phyloP scores from a whole-genome alignment of 2,329 filamentous ascomycete genomes.

The Cucurbitaria berberidis region DNA sequence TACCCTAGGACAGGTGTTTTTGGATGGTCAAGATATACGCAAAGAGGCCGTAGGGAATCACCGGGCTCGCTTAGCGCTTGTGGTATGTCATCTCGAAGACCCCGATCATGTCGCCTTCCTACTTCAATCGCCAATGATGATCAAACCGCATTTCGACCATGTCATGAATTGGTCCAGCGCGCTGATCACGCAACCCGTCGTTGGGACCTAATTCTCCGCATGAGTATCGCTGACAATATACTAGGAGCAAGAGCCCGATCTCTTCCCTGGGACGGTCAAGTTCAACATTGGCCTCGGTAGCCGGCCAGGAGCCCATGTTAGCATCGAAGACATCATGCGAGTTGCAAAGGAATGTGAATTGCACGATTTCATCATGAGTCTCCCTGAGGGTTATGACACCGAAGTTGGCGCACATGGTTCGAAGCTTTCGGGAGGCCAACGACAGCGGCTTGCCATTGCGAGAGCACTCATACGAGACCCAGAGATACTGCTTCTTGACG shows the following conservation, averaged over 20 bases:
- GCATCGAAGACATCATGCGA: slow-evolving; percentile 35
- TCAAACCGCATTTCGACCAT: too few relatives aligned
- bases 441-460: slow-evolving; percentile 55
- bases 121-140: too few relatives aligned
- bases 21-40: slow-evolving; percentile 53
- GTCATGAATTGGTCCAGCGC: too few relatives aligned
- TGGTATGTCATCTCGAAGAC: slow-evolving; percentile 30
- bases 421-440: slow-evolving; percentile 55
- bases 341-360: slow-evolving; percentile 53
- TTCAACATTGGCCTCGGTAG: slow-evolving; percentile 54
- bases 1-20: slow-evolving; percentile 45
- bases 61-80: slow-evolving; percentile 50
- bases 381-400: slow-evolving; percentile 57
- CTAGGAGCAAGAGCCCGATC: slow-evolving; percentile 51
- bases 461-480: slow-evolving; percentile 55
- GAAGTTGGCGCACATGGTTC: slow-evolving; percentile 53
- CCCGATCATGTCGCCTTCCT: neutral
- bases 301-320: slow-evolving; percentile 31
- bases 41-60: slow-evolving; percentile 45
- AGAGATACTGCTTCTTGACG: slow-evolving; percentile 55
- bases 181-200: neutral
- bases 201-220: neutral
- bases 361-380: slow-evolving; percentile 55
- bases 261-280: slow-evolving; percentile 53
- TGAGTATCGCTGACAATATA: neutral